A percentile compares a stretch with the other conserved stretches of the same genome.
These are phyloP conservation scores for Fusarium falciforme DNA, from an alignment of 2,329 filamentous ascomycete species.

Conservation along the genomic window DNA sequence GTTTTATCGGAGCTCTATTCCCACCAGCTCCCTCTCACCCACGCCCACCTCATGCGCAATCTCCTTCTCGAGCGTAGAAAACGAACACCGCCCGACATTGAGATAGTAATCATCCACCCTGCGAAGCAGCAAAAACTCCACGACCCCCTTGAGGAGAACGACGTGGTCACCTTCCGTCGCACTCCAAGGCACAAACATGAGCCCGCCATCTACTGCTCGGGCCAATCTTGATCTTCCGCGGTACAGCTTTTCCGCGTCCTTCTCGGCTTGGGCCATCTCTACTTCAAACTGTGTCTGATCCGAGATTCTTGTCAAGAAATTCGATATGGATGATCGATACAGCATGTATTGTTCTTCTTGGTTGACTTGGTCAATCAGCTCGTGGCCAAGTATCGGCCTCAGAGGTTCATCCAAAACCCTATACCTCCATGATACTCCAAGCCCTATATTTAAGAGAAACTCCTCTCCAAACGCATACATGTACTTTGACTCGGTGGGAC, in stretches of 20 bases:
- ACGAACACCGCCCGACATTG: background rate
- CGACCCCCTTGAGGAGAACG: background rate
- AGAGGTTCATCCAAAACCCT: background rate
- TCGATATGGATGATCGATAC: background rate
- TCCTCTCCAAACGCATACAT: background rate
- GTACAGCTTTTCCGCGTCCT: background rate
- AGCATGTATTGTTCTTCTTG: background rate
- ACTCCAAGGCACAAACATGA: background rate
- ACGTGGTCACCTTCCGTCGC: background rate
- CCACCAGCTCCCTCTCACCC: background rate
- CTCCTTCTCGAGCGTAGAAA: background rate
- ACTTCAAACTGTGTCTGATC: background rate
- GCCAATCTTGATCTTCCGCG: background rate
- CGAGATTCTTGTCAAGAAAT: background rate
- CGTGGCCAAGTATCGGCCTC: background rate
- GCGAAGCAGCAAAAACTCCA: background rate
- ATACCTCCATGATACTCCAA: background rate
- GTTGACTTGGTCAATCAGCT: background rate
- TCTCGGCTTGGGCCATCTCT: background rate
- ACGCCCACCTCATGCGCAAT: background rate
- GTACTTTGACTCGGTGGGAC: background rate
- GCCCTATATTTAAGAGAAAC: background rate
- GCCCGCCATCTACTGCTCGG: background rate
- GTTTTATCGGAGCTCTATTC: constrained; percentile 3
- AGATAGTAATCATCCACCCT: background rate